phyloP scores from a whole-genome alignment of 768 basidiomycete genomes.

The Crassisporium funariophilum region DNA sequence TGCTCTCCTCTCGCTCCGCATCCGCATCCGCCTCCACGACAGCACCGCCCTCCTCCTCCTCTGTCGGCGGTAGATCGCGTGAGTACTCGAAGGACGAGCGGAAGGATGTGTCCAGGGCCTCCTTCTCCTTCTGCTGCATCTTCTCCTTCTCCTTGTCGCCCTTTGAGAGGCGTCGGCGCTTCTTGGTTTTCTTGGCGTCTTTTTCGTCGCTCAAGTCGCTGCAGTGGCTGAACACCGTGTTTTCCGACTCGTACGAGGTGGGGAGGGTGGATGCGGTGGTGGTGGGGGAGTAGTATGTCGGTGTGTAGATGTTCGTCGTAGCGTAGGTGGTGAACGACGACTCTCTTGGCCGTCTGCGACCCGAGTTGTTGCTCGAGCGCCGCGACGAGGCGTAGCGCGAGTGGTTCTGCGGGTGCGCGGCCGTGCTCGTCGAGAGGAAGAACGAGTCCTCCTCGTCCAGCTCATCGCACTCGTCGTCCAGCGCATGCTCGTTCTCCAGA shows the following conservation, averaged over 20 bases:
- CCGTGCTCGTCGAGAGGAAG: constrained; percentile 2
- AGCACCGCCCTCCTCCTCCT: constrained; percentile 17
- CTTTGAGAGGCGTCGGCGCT: constrained; percentile 11
- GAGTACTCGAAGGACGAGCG: constrained; percentile 8
- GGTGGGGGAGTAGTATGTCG: constrained; percentile 19
- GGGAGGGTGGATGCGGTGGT: constrained; percentile 22
- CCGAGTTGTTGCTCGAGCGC: constrained; percentile 10
- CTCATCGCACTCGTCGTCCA: constrained; percentile 26
- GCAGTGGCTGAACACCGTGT: constrained; percentile 23
- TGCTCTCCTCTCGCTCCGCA: constrained; percentile 22
- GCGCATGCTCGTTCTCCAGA: constrained; percentile 22
- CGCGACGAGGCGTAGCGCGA: constrained; percentile 14
- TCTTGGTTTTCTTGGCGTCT: constrained; percentile 11
- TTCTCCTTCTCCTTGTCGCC: constrained; percentile 17
- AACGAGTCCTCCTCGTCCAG: constrained; percentile 12
- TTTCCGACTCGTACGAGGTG: constrained; percentile 30
- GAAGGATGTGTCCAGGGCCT: constrained; percentile 6
- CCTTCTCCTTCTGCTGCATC: constrained; percentile 3
- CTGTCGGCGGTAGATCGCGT: constrained; percentile 4
- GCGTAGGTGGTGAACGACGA: constrained; percentile 8
- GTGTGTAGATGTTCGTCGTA: constrained; percentile 7
- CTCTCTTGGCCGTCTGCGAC: constrained; percentile 4
- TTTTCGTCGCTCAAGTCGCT: constrained; percentile 28
- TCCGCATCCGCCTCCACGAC: constrained; percentile 18
- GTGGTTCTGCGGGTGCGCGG: not conserved